Base-by-base conservation (phyloP, 208 protist species). In the Histomonas meleagridis region DNA sequence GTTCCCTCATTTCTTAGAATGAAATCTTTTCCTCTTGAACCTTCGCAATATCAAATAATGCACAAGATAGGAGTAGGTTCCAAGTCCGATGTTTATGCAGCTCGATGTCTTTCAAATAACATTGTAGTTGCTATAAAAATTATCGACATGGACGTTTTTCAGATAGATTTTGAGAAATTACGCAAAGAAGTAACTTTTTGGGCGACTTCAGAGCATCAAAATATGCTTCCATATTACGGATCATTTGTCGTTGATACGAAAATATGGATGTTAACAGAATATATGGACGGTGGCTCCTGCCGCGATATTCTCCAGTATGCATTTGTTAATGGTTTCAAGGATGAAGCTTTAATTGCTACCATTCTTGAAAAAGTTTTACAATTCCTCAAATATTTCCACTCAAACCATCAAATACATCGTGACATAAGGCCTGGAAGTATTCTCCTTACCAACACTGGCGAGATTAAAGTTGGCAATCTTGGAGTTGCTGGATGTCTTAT, bases 391-490 rank as follows among this genome's bases (percentile, higher is more conserved):
- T 94, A 94, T 51, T 90, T 93, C 21, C 93, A 94, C 40, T 1
- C n/a, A 46, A 86, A 94, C 60, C 40, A 92, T 4, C 76, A 90
- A 48, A 93, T 93, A 48, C 93, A 94, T 92, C 49, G 92, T n/a
- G 92, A 94, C 86, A 51, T 94, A 12, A 94, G 92, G 32, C n/a
- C 92, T 18, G 92, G 93, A 23, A 94, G 94, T 32, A 81, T 94
- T 60, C 62, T 94, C 2, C 40, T 94, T 5, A 91, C 70, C 1
- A 86, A 55, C 0, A 26, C 91, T 2, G 94, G 94, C 9, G 49
- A 46, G 48, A 90, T 94, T n/a, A 93, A 94, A 72, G 49, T 95
- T 0, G 92, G 92, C 14, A 93, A 95, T 90, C 94, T 95, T 62
- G 94, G 94, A 35, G 91, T 94, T 0, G 35, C 49, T 10, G 76